These are phyloP conservation scores for Hypocreales sp. DNA, from an alignment of 2,329 filamentous ascomycete genomes.

Conservation along the genomic window DNA sequence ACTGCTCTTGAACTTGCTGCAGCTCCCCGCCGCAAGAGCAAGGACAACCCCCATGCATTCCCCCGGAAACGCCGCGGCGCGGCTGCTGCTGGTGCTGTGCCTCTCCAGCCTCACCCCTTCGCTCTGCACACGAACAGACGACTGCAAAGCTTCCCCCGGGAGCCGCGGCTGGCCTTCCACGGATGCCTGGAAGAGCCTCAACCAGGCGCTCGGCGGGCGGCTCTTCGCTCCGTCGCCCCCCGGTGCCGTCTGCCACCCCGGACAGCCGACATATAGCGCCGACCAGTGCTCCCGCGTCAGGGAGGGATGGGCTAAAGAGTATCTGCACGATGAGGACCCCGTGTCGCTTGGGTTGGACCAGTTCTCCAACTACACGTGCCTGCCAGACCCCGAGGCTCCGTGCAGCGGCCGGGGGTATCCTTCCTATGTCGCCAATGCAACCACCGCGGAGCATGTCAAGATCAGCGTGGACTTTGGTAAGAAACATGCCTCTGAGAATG, in stretches of 20 bases:
- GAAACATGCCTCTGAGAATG: slow-evolving; percentile 6
- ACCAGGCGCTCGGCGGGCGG: slow-evolving; percentile 24
- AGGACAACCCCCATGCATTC: too few species aligned
- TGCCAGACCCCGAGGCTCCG: slow-evolving; percentile 21
- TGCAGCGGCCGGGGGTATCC: slow-evolving; percentile 19
- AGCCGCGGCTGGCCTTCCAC: slow-evolving; percentile 30
- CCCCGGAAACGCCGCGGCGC: too few species aligned
- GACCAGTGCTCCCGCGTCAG: slow-evolving; percentile 13
- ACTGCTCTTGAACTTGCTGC: too few species aligned
- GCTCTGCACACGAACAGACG: background rate
- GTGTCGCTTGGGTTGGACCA: slow-evolving; percentile 21
- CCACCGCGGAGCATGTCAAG: slow-evolving; percentile 16
- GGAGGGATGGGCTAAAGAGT: slow-evolving; percentile 12
- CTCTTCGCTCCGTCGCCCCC: slow-evolving; percentile 25
- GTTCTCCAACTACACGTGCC: slow-evolving; percentile 33
- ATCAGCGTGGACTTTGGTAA: slow-evolving; percentile 26
- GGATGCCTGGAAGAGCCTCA: slow-evolving; percentile 27
- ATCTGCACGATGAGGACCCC: slow-evolving; percentile 13
- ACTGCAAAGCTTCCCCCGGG: slow-evolving; percentile 32
- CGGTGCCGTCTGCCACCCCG: slow-evolving; percentile 13
- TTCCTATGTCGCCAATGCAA: slow-evolving; percentile 20
- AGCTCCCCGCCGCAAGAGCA: too few species aligned
- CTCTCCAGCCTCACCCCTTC: background rate
- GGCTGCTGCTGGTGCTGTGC: too few species aligned
- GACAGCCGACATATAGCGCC: slow-evolving; percentile 10